Evolutionary conservation across 257 asterid genomes (phyloP), one percentile per base, ranked within the genome.

Genomic region (Ballota nigra): DNA sequence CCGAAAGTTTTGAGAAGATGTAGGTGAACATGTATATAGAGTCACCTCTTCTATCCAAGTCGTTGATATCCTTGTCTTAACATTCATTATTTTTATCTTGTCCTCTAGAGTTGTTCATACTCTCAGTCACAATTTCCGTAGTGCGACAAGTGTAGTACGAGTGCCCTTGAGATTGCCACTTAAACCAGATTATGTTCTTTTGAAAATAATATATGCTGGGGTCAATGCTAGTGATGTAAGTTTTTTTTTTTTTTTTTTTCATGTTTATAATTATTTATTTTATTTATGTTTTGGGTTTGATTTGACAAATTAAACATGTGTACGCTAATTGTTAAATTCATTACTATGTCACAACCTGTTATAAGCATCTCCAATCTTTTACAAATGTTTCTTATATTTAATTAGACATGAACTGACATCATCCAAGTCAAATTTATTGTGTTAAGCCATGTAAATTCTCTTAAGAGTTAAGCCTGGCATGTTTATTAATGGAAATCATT

Each of bases 221-320:
- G 99, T 94, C 55, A 91, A 94, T 80, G 99, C 99, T 57, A 94
- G 97, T 84, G 99, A 94, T 80, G 99, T 91, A 86, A 88, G 97
- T 85, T 78, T 73, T 41, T 76, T 69, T 63, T 53, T 29, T 53
- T 76, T 9, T 34, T 34, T 34, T 0, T 34, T 18, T 51, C 45
- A 28, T 15, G 28, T 8, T 49, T 43, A 18, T 29, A 45, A 51
- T 43, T 51, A 45, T 63, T 40, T 73, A 24, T 40, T 24, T 56
- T 76, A 29, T 49, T 33, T 52, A n/a, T 7, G 3, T 6, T 59
- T 16, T 71, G 62, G 29, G 9, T 72, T 55, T 67, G 47, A 64
- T 66, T 70, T 26, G 57, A 72, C 28, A 61, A 51, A 41, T 22
- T 28, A 9, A 26, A 58, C 28, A 18, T 28, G 33, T 65, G 24